Evolutionary conservation across 2,329 filamentous ascomycete species (phyloP), one percentile per base, ranked within the genome.

Genomic region (Claviceps quebecensis): DNA sequence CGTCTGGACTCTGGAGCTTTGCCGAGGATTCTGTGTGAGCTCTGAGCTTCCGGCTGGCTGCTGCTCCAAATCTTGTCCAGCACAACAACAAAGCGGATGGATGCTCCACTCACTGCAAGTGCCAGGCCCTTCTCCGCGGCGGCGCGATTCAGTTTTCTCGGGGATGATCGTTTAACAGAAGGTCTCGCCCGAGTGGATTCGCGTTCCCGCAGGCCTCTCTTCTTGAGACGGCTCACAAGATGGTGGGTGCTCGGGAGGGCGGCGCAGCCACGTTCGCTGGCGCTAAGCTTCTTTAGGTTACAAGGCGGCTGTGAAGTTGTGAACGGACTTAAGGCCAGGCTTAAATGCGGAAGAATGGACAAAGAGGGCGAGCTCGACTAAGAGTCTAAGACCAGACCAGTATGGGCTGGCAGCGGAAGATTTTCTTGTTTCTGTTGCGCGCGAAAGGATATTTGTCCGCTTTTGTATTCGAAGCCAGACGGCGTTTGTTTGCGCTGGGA

Each of bases 301-400:
- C 19, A 46, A 47, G 45, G 45, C 50, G 50, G 45, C 50, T 49
- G 22, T 48, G 51, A 37, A 38, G 45, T 45, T 49, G 22, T 48
- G 51, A 37, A 38, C 50, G 50, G 50, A 52, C 50, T 45, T 48
- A 11, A 19, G 22, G 22, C 45, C 45, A 49, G 51, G 50, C 14
- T 34, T 41, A 49, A 38, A 36, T 45, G 39, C 22, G n/a, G 34
- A 36, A 44, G 40, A 50, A 50, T 26, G 29, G 48, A 26, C 29
- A 52, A 52, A 49, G 29, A 34, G 29, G 39, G 47, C 29, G 36
- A 47, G 34, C 19, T 39, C 7, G 17, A 37, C 40, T 22, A 34
- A 23, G 19, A 47, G 40, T 34, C 29, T 34, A 34, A 48, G 50
- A 39, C 40, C 44, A n/a, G 19, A 39, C 8, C 5, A 3, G 47